phyloP scores from a whole-genome alignment of 495 filamentous ascomycete species.

The Jackrogersella minutella region DNA sequence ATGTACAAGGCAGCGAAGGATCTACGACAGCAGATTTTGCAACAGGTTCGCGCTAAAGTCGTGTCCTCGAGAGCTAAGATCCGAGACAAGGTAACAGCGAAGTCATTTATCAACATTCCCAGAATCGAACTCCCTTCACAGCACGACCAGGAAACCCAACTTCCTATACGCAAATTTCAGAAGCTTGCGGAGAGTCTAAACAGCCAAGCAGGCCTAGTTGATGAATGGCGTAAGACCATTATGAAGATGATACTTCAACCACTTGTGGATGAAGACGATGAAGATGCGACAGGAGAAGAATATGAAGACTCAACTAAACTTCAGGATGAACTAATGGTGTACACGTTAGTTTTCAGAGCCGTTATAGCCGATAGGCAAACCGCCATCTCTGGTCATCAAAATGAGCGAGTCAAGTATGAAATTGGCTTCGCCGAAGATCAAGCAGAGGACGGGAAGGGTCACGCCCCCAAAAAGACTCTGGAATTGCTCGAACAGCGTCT shows the following conservation, averaged over 20 bases:
- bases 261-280: conserved; percentile 83
- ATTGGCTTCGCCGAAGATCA: conserved; percentile 63
- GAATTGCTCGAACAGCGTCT: conserved; percentile 66
- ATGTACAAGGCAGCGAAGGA: conserved; percentile 79
- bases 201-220: conserved; percentile 70
- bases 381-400: conserved; percentile 75
- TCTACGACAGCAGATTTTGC: conserved; percentile 78
- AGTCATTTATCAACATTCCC: conserved; percentile 71
- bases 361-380: conserved; percentile 81
- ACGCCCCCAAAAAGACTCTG: conserved; percentile 73
- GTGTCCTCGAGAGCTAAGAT: conserved; percentile 57
- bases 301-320: conserved; percentile 85
- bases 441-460: conserved; percentile 70
- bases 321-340: conserved; percentile 84
- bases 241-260: conserved; percentile 73
- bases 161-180: conserved; percentile 42
- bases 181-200: conserved; percentile 65
- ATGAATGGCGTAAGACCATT: conserved; percentile 76
- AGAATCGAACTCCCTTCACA: conserved; percentile 46
- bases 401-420: conserved; percentile 83
- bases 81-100: conserved; percentile 51
- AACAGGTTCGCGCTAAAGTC: conserved; percentile 45
- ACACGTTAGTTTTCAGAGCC: conserved; percentile 77
- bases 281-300: conserved; percentile 84
- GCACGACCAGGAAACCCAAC: conserved; percentile 49